Base-by-base conservation (phyloP, 306 rosid species). In the Hylodesmum podocarpum region DNA sequence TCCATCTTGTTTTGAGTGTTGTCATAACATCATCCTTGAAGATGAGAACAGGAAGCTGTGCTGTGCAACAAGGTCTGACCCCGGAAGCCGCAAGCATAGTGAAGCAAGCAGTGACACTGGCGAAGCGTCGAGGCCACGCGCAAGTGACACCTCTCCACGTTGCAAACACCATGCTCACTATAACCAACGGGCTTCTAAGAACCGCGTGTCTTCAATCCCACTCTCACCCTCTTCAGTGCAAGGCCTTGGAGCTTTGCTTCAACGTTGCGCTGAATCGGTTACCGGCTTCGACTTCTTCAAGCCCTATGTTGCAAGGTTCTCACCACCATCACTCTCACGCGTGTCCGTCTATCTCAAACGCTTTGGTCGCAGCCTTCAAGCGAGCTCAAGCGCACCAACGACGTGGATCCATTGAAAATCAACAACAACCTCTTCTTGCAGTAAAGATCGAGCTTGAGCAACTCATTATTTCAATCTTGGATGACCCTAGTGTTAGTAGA, bases 71-170 rank as follows among this genome's bases (percentile, higher is more conserved):
- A 72, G 94, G 97, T 24, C 86, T 96, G 10, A 92, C 98, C 0
- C 39, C 87, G 2, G 99, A 96, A 51, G 96, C 98, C 0, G 87
- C 93, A 7, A 78, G 80, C 78, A 70, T 88, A 63, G 91, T 96
- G 18, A 96, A 88, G 70, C 96, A 91, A 59, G 97, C 99, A 0
- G 82, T 92, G 27, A 67, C 88, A 29, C 90, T 92, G 0, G 99
- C 99, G 0, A 87, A 82, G 80, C 91, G 93, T 2, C 92, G 99
- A 0, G 99, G 99, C 51, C 99, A 96, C 73, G 98, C 96, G 18
- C 99, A 96, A 50, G 96, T 96, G 27, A 92, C 99, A 7, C 99
- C 99, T 3, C 99, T 96, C 11, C 99, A 96, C 58, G 99, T 96
- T 2, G 99, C 99, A 3, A 79, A 29, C 87, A 91, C 99, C 13